Conservation (phyloP, 352 stramenopile species). For the Phytophthora macrochlamydospora region DNA sequence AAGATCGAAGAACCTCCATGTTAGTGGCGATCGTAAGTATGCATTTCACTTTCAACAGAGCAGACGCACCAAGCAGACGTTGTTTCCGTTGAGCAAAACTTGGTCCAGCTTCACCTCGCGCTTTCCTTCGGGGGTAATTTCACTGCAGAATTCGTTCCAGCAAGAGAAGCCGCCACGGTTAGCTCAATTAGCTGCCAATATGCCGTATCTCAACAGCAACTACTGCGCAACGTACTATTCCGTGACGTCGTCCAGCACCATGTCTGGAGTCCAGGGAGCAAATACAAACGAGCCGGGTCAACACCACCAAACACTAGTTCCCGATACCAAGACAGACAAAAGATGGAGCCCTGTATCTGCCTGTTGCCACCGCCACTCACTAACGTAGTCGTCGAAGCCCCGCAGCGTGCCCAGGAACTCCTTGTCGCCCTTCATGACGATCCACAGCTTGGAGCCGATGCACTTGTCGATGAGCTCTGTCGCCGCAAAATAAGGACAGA, state of each 20-base stretch:
- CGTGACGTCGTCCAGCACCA: slow-evolving; percentile 95
- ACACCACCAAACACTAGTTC: no score
- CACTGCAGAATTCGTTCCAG: slow-evolving; percentile 34
- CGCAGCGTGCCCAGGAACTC: slow-evolving; percentile 95
- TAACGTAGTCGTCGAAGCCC: slow-evolving; percentile 97
- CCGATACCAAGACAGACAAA: not conserved
- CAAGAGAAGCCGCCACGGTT: no score
- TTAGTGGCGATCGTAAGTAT: slow-evolving; percentile 2
- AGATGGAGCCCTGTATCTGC: not conserved
- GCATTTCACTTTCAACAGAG: not conserved
- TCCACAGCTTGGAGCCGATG: slow-evolving; percentile 98
- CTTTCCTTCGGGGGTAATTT: slow-evolving; percentile 87
- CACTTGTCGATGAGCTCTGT: slow-evolving; percentile 99
- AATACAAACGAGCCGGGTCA: slow-evolving; percentile 3
- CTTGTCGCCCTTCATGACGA: slow-evolving; percentile 99
- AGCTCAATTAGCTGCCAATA: not conserved
- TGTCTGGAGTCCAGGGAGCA: slow-evolving; percentile 47
- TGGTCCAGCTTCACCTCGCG: slow-evolving; percentile 90
- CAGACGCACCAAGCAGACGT: slow-evolving; percentile 91
- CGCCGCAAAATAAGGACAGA: not conserved
- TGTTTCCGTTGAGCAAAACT: slow-evolving; percentile 99
- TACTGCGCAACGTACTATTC: slow-evolving; percentile 83
- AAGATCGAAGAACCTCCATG: not conserved
- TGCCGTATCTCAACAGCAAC: not conserved
- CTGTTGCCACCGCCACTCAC: slow-evolving; percentile 54